These are phyloP conservation scores for Fusarium penzigii DNA, from an alignment of 2,329 filamentous ascomycete genomes.

Conservation along the genomic window DNA sequence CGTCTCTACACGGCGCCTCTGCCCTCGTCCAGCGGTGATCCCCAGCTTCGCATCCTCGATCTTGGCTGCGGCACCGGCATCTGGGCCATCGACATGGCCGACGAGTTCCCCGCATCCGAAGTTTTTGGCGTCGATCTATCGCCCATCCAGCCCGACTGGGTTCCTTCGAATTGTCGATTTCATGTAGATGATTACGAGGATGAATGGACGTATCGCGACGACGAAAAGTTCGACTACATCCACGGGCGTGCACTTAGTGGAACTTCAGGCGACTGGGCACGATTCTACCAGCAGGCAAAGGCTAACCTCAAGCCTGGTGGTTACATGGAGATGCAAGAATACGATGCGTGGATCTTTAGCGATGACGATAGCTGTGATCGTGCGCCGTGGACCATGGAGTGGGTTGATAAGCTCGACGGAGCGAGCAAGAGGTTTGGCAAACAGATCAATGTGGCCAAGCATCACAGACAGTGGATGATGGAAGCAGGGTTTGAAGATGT, in stretches of 20 bases:
- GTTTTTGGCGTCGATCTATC: conserved; percentile 56
- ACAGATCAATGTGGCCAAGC: conserved; percentile 39
- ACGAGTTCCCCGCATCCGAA: conserved; percentile 39
- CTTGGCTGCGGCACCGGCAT: conserved; percentile 63
- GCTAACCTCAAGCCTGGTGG: conserved; percentile 37
- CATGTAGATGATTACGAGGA: conserved; percentile 66
- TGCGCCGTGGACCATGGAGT: conserved; percentile 41
- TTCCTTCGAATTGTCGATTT: conserved; percentile 64
- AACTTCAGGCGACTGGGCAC: conserved; percentile 34
- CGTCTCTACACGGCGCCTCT: conserved; percentile 29
- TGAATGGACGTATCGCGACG: conserved; percentile 32
- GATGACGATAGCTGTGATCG: conserved; percentile 40
- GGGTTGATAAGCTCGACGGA: conserved; percentile 38
- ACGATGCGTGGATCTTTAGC: conserved; percentile 40
- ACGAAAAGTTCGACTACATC: conserved; percentile 40
- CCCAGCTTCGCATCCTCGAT: conserved; percentile 49
- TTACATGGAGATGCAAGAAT: conserved; percentile 42
- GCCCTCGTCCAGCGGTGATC: conserved; percentile 12
- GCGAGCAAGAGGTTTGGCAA: conserved; percentile 40
- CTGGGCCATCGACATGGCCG: conserved; percentile 60
- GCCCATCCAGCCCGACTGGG: conserved; percentile 56
- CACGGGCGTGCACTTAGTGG: conserved; percentile 38
- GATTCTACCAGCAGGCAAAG: conserved; percentile 32
- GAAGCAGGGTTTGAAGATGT: conserved; percentile 42
- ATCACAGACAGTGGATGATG: conserved; percentile 40